phyloP scores from a whole-genome alignment of 23 red algal species.

The Agarophyton chilense region DNA sequence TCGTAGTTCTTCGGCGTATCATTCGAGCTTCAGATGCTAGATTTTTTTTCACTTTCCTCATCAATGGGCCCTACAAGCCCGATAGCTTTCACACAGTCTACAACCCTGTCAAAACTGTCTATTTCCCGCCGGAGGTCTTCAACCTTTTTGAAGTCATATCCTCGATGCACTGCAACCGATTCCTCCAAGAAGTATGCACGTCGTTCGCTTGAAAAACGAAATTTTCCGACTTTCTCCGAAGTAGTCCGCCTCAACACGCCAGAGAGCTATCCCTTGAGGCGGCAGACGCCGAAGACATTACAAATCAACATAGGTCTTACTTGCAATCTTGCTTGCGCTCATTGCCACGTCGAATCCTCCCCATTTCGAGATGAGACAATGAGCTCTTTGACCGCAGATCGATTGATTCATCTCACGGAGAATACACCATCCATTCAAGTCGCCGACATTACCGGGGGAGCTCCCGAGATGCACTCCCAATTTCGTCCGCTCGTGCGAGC shows the following conservation, averaged over 20 bases:
- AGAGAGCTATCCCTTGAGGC: conserved; percentile 19
- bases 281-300: conserved; percentile 63
- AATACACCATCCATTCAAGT: conserved; percentile 34
- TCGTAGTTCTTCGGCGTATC: too few relatives aligned
- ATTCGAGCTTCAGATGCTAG: too few relatives aligned
- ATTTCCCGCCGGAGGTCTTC: neutral
- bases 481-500: conserved; percentile 76
- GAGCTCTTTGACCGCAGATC: conserved; percentile 66
- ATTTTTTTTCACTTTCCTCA: neutral
- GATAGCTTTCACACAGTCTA: neutral
- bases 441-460: conserved; percentile 97
- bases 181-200: neutral
- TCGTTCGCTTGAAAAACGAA: neutral
- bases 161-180: neutral
- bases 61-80: neutral
- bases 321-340: conserved; percentile 93
- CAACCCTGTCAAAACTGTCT: neutral
- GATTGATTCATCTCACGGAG: conserved; percentile 75
- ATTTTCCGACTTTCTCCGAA: neutral
- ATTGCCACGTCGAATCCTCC: conserved; percentile 99
- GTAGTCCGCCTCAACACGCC: neutral
- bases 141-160: neutral
- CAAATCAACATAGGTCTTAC: conserved; percentile 97
- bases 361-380: conserved; percentile 89
- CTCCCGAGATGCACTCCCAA: conserved; percentile 91